These are phyloP conservation scores for Sarocladium kiliense DNA, from an alignment of 2,329 filamentous ascomycete species.

Conservation along the genomic window DNA sequence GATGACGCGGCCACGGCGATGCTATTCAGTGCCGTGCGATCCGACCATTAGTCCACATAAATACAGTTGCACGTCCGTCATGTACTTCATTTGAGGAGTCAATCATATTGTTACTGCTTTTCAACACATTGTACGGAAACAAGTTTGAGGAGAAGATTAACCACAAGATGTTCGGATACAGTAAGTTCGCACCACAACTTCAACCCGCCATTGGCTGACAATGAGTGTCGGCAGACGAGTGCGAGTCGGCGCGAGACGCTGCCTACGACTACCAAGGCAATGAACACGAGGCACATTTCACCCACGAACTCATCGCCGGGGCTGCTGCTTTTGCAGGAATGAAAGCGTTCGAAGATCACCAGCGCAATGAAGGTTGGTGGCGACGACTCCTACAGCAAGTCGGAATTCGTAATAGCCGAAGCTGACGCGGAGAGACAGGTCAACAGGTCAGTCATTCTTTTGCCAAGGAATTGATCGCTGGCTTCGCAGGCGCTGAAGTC, in stretches of 20 bases:
- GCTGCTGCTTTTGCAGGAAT: constrained; percentile 75
- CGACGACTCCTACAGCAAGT: constrained; percentile 19
- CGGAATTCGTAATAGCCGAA: constrained; percentile 24
- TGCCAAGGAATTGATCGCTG: constrained; percentile 72
- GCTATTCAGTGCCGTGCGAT: constrained; percentile 1
- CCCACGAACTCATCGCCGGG: constrained; percentile 70
- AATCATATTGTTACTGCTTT: no score
- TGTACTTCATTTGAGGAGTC: no score
- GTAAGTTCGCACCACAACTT: neutral
- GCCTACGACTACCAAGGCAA: constrained; percentile 25
- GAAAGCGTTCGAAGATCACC: constrained; percentile 73
- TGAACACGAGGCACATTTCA: constrained; percentile 55
- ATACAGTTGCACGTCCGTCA: neutral
- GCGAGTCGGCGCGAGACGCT: constrained; percentile 4
- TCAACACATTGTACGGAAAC: no score
- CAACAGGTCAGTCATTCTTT: constrained; percentile 65
- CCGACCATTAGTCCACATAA: neutral
- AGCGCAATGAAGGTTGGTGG: constrained; percentile 52
- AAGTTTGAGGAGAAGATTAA: no score
- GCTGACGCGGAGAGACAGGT: neutral
- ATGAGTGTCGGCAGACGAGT: neutral
- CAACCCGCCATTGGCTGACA: neutral
- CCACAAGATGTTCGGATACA: neutral
- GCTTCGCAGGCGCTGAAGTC: constrained; percentile 67
- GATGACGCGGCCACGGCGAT: neutral